phyloP scores from a whole-genome alignment of 345 rosid genomes.

The Acer yangbiense region DNA sequence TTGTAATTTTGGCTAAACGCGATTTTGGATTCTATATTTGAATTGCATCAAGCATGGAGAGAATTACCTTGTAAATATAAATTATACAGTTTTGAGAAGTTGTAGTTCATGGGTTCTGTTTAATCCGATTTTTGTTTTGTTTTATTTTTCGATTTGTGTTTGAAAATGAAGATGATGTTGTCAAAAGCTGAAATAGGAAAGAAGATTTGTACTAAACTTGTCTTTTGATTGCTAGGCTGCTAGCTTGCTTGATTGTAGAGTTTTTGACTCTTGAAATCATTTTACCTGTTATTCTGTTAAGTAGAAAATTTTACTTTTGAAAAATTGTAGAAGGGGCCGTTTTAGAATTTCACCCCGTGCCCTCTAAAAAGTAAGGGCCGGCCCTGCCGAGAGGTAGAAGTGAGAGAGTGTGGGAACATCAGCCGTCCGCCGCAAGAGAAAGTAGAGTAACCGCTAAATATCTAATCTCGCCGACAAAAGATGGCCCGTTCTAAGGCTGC shows the following conservation, averaged over 20 bases:
- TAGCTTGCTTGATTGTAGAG: too few species aligned
- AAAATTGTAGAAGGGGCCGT: too few species aligned
- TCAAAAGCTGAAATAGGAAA: conserved; percentile 55
- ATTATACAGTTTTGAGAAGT: background rate
- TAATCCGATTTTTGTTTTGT: background rate
- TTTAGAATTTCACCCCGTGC: too few species aligned
- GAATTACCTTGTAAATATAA: background rate
- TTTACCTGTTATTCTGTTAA: too few species aligned
- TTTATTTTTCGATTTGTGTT: background rate
- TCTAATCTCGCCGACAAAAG: background rate
- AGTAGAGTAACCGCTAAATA: too few species aligned
- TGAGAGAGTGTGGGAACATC: background rate
- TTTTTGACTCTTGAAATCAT: too few species aligned
- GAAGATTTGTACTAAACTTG: conserved; percentile 21
- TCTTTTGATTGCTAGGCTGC: too few species aligned
- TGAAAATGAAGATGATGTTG: conserved; percentile 41
- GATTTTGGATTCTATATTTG: background rate
- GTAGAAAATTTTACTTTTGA: too few species aligned
- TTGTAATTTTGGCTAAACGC: background rate
- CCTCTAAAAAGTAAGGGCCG: too few species aligned
- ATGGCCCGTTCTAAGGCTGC: conserved; percentile 65
- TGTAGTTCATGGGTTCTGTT: background rate
- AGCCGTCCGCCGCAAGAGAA: background rate
- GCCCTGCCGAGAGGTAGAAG: background rate
- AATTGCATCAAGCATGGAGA: background rate